These are phyloP conservation scores for Candida sithepensis DNA, from an alignment of 805 yeast species.

Conservation along the genomic window DNA sequence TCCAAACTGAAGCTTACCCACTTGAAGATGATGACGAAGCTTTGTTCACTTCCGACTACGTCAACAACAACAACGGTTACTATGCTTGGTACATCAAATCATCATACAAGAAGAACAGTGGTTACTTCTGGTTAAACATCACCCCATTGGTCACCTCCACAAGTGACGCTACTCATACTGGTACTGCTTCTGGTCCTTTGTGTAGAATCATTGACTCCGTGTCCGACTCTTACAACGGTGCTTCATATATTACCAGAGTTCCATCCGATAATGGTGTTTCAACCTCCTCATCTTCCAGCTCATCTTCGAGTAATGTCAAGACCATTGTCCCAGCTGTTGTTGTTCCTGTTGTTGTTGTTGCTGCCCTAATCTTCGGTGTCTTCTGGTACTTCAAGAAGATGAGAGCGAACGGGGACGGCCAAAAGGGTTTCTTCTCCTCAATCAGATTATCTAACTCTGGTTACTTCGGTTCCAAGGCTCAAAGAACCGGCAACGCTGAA, in stretches of 20 bases:
- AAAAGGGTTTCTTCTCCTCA: conserved; percentile 15
- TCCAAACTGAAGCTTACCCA: conserved; percentile 35
- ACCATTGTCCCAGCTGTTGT: conserved; percentile 41
- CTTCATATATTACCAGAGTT: conserved; percentile 30
- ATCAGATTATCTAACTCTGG: conserved; percentile 13
- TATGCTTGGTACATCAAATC: conserved; percentile 34
- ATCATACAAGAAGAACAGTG: conserved; percentile 25
- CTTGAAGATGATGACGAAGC: conserved; percentile 30
- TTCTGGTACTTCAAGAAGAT: conserved; percentile 30
- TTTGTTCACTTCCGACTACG: conserved; percentile 31
- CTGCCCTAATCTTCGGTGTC: conserved; percentile 28
- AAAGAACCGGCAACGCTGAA: conserved; percentile 13
- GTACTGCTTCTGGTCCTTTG: conserved; percentile 38
- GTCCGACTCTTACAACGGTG: conserved; percentile 24
- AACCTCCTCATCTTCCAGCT: conserved; percentile 14
- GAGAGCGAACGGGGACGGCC: conserved; percentile 11
- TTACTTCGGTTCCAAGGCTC: conserved; percentile 10
- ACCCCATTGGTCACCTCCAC: conserved; percentile 35
- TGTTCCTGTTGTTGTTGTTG: conserved; percentile 37
- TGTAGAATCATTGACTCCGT: conserved; percentile 33
- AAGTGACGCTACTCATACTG: conserved; percentile 35
- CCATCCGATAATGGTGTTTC: conserved; percentile 38
- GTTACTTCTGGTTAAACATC: conserved; percentile 37
- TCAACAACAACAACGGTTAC: conserved; percentile 37
- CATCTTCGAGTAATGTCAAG: conserved; percentile 22